Evolutionary conservation across 176 grass and related monocot genomes (phyloP).

Genomic region (Dactylis glomerata): DNA sequence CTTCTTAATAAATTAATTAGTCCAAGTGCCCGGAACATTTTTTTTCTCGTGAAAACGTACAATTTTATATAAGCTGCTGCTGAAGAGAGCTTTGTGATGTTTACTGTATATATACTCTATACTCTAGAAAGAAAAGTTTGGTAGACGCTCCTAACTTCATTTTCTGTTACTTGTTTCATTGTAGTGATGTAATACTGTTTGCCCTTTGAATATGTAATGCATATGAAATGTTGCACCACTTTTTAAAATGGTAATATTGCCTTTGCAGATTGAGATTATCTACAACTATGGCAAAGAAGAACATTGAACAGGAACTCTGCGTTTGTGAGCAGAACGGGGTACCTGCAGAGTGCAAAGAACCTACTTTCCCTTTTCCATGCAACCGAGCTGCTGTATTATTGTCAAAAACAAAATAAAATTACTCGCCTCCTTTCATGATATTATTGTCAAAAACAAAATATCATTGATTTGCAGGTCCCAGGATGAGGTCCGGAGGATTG

Average conservation of each 20-base stretch:
- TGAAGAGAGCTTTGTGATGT: background rate
- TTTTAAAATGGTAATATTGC: background rate
- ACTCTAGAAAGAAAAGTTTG: background rate
- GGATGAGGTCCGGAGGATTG: constrained; percentile 81
- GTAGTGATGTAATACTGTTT: background rate
- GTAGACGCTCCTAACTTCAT: background rate
- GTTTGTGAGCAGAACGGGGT: constrained; percentile 25
- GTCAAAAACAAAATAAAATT: constrained; percentile 46
- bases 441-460: too few relatives aligned
- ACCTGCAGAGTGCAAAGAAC: constrained; percentile 16
- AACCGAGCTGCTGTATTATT: constrained; percentile 24
- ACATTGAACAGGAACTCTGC: background rate
- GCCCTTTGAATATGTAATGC: too few relatives aligned
- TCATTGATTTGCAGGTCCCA: constrained; percentile 49
- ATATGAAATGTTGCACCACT: background rate
- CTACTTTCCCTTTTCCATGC: constrained; percentile 27
- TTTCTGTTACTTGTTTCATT: background rate
- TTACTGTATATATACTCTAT: background rate
- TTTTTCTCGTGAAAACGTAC: background rate
- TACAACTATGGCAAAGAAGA: constrained; percentile 95
- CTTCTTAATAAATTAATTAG: background rate
- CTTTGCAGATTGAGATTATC: constrained; percentile 84
- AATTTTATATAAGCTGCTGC: background rate
- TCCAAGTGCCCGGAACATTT: background rate
- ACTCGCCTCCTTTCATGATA: background rate